Evolutionary conservation across 768 basidiomycete genomes (phyloP), one percentile per base, ranked within the genome.

Genomic region (Boletus reticulatus): DNA sequence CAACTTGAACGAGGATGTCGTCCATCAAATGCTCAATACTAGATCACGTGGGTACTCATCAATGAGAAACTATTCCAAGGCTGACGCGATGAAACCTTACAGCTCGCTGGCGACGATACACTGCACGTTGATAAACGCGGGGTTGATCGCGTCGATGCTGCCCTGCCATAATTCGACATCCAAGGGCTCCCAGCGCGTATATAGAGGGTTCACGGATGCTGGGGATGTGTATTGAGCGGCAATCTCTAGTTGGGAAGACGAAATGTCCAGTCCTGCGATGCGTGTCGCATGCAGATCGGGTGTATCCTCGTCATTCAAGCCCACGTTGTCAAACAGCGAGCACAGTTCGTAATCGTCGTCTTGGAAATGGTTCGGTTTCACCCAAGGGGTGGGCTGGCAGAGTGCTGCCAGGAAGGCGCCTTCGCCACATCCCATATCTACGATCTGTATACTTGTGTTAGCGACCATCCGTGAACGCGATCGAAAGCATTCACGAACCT

Each of bases 371-470:
- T 50, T 43, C 24, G 73, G 70, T n/a, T 75, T 38, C 24, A 87
- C 79, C 82, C 88, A 88, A 1, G 87, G 84, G 2, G 92, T 84
- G 0, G 92, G 87, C 63, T 89, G 85, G 59, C 82, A 82, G 12
- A 95, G 82, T 11, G 84, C 79, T 0, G 76, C 68, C 14, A 94
- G 80, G 9, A 94, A 78, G 38, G 84, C 76, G 20, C 92, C 92
- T 70, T 90, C 84, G 39, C 92, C 92, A 62, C 92, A 95, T 5
- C 92, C 92, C 27, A 92, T 75, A 62, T 95, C 92, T 46, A 93
- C 74, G 8, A 94, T 78, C 90, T 92, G 55, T 20, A 24, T 12
- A 22, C 29, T 49, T 27, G 48, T 43, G 44, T 58, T 48, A 47
- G 43, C 48, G 34, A 31, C 57, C 29, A 4, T 5, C 12, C 17